A percentile compares a stretch with the other conserved stretches of the same genome.
Evolutionary conservation across 208 protist species (phyloP).

Genomic region (Leishmania martiniquensis): DNA sequence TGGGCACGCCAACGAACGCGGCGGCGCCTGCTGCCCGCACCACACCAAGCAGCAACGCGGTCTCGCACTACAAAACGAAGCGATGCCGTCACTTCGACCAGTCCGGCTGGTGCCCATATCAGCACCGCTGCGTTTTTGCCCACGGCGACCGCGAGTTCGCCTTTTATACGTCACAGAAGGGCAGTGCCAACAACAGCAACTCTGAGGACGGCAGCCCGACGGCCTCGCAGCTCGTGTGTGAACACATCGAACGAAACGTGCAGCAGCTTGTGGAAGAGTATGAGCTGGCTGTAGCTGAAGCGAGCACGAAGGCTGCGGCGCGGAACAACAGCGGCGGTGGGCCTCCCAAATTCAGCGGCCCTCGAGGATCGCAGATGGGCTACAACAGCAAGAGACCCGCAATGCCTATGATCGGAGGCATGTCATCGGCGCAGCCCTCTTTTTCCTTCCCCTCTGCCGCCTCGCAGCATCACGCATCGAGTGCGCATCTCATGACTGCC

Average conservation of each 20-base stretch:
- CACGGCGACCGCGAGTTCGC: slow-evolving; percentile 37
- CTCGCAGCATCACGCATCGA: slow-evolving; percentile 9
- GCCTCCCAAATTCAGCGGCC: background rate
- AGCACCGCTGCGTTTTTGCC: slow-evolving; percentile 38
- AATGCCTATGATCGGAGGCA: background rate
- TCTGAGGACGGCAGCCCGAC: slow-evolving; percentile 4
- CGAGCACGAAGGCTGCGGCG: slow-evolving; percentile 8
- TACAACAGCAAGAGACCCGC: background rate
- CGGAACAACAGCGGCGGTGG: slow-evolving; percentile 9
- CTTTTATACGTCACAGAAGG: slow-evolving; percentile 26
- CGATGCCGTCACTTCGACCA: slow-evolving; percentile 34
- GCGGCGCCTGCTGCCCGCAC: background rate
- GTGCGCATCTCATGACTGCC: slow-evolving; percentile 7
- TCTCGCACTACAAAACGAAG: slow-evolving; percentile 40
- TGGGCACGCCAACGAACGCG: background rate
- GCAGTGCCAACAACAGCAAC: background rate
- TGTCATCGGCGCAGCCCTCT: background rate
- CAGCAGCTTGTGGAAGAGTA: slow-evolving; percentile 30
- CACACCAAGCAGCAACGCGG: slow-evolving; percentile 20
- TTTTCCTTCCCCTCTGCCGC: slow-evolving; percentile 9
- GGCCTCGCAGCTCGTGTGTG: slow-evolving; percentile 21
- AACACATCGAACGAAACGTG: slow-evolving; percentile 35
- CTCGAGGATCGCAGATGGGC: slow-evolving; percentile 9
- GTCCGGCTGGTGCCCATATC: slow-evolving; percentile 34
- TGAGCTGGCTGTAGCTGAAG: slow-evolving; percentile 28